These are phyloP conservation scores for Phytophthora megakarya DNA, from an alignment of 352 stramenopile genomes.

Conservation along the genomic window DNA sequence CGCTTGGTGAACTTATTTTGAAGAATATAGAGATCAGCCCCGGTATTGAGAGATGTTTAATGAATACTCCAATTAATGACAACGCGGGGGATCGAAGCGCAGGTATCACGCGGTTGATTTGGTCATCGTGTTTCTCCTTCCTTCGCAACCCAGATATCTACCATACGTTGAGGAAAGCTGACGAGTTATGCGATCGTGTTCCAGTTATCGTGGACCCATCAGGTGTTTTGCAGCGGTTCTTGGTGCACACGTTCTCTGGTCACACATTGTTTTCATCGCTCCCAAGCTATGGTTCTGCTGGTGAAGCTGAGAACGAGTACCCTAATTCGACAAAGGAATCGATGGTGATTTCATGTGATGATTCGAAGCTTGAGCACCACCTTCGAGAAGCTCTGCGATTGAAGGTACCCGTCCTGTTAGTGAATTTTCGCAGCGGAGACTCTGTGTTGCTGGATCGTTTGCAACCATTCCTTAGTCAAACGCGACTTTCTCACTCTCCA, in stretches of 20 bases:
- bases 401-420: conserved; percentile 36
- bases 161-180: conserved; percentile 28
- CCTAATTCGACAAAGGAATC: conserved; percentile 18
- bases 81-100: neutral
- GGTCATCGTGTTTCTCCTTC: conserved; percentile 46
- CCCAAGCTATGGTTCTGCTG: conserved; percentile 11
- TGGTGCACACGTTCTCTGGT: conserved; percentile 57
- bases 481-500: conserved; percentile 16
- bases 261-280: conserved; percentile 39
- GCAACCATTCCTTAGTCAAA: conserved; percentile 26
- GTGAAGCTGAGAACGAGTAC: conserved; percentile 27
- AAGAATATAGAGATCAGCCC: neutral
- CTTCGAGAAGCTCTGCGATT: conserved; percentile 39
- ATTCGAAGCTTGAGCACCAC: conserved; percentile 23
- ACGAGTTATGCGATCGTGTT: conserved; percentile 41
- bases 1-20: conserved; percentile 4
- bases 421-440: conserved; percentile 43
- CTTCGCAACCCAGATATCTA: conserved; percentile 17
- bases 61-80: neutral
- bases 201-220: conserved; percentile 51
- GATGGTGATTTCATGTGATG: conserved; percentile 44
- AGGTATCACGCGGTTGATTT: conserved; percentile 34
- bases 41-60: neutral
- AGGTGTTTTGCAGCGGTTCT: conserved; percentile 49
- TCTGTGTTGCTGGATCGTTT: conserved; percentile 8